These are phyloP conservation scores for Rhizopogon sp. DNA, from an alignment of 768 basidiomycete genomes.

Conservation along the genomic window DNA sequence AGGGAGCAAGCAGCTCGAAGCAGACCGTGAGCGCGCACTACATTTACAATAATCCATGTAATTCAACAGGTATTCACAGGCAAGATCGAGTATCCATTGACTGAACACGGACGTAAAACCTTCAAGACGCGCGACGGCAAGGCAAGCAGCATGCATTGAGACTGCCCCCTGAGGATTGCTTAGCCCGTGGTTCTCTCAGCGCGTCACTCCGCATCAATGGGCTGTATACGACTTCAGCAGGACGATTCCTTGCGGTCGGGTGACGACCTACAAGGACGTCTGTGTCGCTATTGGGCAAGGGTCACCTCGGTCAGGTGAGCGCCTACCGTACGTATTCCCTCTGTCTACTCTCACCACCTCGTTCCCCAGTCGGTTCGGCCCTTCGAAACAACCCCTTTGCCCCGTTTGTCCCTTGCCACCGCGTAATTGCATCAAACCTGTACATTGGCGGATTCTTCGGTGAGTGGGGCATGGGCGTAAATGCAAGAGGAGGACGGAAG, in stretches of 20 bases:
- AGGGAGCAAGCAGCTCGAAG: too few species aligned
- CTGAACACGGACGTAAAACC: constrained; percentile 8
- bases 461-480: constrained; percentile 49
- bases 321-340: constrained; percentile 7
- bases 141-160: constrained; percentile 9
- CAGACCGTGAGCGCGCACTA: not conserved
- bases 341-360: not conserved
- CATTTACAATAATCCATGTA: not conserved
- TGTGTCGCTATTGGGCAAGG: constrained; percentile 44
- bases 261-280: constrained; percentile 55
- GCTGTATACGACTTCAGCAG: constrained; percentile 51
- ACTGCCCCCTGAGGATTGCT: not conserved
- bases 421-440: constrained; percentile 56
- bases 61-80: not conserved
- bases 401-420: constrained; percentile 66
- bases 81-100: constrained; percentile 9
- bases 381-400: constrained; percentile 63
- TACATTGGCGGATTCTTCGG: constrained; percentile 63
- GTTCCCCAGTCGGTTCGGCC: constrained; percentile 52
- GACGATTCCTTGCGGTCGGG: constrained; percentile 45
- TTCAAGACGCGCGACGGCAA: constrained; percentile 26
- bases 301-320: constrained; percentile 57
- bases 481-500: constrained; percentile 9
- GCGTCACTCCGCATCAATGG: constrained; percentile 51
- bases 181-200: constrained; percentile 33